phyloP scores from a whole-genome alignment of 2,329 filamentous ascomycete species.

The Venturiaceae sp. region DNA sequence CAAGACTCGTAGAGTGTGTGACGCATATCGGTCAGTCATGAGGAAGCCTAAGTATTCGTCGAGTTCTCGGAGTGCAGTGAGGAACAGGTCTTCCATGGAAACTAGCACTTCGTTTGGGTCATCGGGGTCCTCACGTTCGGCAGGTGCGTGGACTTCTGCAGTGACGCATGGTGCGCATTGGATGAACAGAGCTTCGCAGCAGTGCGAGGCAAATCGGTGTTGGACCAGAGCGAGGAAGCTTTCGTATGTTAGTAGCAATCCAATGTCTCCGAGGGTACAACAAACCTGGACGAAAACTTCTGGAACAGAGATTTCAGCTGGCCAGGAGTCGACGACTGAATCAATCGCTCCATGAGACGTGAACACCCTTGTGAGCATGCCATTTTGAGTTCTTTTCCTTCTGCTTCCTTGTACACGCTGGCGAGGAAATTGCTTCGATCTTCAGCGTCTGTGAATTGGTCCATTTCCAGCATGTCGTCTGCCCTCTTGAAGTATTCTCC shows the following conservation, averaged over 20 bases:
- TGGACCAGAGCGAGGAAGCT: conserved; percentile 80
- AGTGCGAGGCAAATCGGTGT: conserved; percentile 95
- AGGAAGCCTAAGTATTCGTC: conserved; percentile 74
- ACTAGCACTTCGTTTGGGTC: conserved; percentile 41
- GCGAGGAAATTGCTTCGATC: conserved; percentile 48
- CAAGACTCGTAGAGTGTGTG: conserved; percentile 79
- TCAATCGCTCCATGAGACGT: conserved; percentile 81
- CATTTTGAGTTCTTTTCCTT: conserved; percentile 90
- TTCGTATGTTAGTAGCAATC: conserved; percentile 7
- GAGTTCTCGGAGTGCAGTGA: conserved; percentile 78
- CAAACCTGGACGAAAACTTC: conserved; percentile 69
- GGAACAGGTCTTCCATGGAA: conserved; percentile 76
- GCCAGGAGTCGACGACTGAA: conserved; percentile 63
- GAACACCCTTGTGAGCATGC: conserved; percentile 95
- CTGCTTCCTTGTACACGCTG: conserved; percentile 77
- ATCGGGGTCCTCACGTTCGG: conserved; percentile 29
- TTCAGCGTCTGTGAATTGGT: conserved; percentile 72
- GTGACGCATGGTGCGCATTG: conserved; percentile 71
- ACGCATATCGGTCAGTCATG: conserved; percentile 81
- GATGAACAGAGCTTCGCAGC: conserved; percentile 87
- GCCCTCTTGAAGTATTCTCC: conserved; percentile 91
- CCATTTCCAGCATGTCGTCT: conserved; percentile 80
- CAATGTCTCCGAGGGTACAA: conserved; percentile 10
- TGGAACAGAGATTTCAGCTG: conserved; percentile 84
- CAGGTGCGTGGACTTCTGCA: conserved; percentile 51